phyloP scores from a whole-genome alignment of 805 yeast species.

The Candida caryicola region DNA sequence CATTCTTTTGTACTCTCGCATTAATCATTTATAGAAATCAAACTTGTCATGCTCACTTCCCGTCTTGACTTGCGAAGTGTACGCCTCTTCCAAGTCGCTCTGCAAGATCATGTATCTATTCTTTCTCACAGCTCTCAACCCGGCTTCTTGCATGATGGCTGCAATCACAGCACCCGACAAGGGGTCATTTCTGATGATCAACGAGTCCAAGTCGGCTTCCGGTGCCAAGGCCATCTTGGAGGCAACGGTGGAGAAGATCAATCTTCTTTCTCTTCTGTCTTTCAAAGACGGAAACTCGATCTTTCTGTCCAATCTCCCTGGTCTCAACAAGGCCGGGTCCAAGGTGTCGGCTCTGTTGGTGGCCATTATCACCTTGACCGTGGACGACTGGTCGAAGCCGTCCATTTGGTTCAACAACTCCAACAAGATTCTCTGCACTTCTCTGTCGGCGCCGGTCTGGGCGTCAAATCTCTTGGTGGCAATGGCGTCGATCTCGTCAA shows the following conservation, averaged over 20 bases:
- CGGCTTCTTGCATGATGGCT: slow-evolving; percentile 99
- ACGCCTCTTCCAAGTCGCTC: slow-evolving; percentile 96
- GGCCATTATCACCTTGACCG: slow-evolving; percentile 98
- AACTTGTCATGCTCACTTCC: slow-evolving; percentile 95
- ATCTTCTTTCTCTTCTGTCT: slow-evolving; percentile 96
- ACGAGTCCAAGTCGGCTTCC: slow-evolving; percentile 92
- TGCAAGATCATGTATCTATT: slow-evolving; percentile 96
- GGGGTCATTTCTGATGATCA: slow-evolving; percentile 94
- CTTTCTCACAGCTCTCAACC: slow-evolving; percentile 96
- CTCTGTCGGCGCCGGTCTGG: slow-evolving; percentile 99
- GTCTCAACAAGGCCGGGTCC: slow-evolving; percentile 97
- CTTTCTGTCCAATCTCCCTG: slow-evolving; percentile 96
- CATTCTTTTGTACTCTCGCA: not conserved
- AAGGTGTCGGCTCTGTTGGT: slow-evolving; percentile 97
- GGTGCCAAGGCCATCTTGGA: slow-evolving; percentile 98
- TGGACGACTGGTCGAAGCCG: slow-evolving; percentile 94
- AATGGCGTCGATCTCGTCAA: slow-evolving; percentile 98
- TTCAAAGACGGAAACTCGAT: slow-evolving; percentile 95
- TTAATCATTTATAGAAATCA: slow-evolving; percentile 80
- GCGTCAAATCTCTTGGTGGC: slow-evolving; percentile 99
- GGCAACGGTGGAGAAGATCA: slow-evolving; percentile 93
- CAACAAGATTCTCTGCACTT: slow-evolving; percentile 94
- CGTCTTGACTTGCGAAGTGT: slow-evolving; percentile 92
- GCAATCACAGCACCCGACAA: slow-evolving; percentile 97
- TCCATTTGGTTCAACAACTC: slow-evolving; percentile 98